Percentiles rank a stretch among this genome's conserved stretches.
Evolutionary conservation across 2,329 filamentous ascomycete genomes (phyloP).

Genomic region (Cladosporium austrohemisphaericum): DNA sequence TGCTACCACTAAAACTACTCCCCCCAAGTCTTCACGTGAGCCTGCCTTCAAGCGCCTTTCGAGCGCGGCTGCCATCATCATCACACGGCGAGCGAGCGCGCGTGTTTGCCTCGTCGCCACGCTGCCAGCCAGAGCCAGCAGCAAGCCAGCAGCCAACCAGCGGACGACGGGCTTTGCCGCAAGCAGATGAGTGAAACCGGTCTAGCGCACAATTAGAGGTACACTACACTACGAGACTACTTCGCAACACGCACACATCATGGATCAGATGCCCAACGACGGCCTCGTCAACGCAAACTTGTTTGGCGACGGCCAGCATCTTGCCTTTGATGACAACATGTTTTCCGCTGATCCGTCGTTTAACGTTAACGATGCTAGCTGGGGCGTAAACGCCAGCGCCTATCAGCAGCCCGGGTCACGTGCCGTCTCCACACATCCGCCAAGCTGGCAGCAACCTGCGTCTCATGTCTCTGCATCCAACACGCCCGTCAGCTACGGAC

Average conservation of each 20-base stretch:
- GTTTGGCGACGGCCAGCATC: conserved; percentile 28
- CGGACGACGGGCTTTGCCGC: conserved; percentile 6
- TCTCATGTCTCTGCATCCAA: conserved; percentile 23
- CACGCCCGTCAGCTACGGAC: conserved; percentile 19
- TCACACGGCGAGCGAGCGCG: conserved; percentile 1
- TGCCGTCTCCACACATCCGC: conserved; percentile 19
- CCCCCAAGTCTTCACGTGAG: conserved; percentile 13
- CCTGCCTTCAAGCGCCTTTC: conserved; percentile 11
- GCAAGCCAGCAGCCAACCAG: conserved; percentile 6
- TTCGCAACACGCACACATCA: conserved; percentile 1
- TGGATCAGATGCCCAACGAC: conserved; percentile 27
- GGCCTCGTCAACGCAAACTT: conserved; percentile 27
- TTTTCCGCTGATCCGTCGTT: conserved; percentile 27
- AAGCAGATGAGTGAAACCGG: conserved; percentile 5
- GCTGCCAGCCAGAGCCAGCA: neutral
- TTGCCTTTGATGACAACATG: conserved; percentile 30
- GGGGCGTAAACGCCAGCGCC: conserved; percentile 31
- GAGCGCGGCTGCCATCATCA: conserved; percentile 10
- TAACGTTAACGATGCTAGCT: conserved; percentile 29
- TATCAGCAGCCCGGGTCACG: conserved; percentile 27
- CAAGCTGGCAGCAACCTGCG: conserved; percentile 27
- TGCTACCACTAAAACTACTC: neutral
- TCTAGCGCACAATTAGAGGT: conserved; percentile 11
- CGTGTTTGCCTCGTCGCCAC: conserved; percentile 2
- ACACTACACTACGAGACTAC: conserved; percentile 1